phyloP scores from a whole-genome alignment of 2,329 filamentous ascomycete genomes.

The Alternaria infectoria region DNA sequence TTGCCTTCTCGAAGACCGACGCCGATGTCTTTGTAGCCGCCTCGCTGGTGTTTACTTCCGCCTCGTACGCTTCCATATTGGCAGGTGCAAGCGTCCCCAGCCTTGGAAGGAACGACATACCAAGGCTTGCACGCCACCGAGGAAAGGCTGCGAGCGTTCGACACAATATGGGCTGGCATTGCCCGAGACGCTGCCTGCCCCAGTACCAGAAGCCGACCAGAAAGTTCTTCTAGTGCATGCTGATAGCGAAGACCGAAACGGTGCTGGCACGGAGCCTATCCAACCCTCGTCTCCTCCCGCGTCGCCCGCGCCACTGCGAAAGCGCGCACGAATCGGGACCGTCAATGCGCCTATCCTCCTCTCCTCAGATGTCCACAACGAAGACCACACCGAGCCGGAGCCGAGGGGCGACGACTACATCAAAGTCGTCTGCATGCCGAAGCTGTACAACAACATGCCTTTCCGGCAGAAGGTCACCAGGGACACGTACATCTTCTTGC shows the following conservation, averaged over 20 bases:
- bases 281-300: background rate
- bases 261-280: background rate
- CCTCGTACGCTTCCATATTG: background rate
- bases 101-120: no score
- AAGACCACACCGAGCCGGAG: background rate
- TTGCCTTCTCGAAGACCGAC: background rate
- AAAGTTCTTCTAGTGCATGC: background rate
- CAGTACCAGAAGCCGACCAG: accelerated
- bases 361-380: background rate
- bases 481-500: background rate
- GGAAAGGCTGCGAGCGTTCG: background rate
- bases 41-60: background rate
- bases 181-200: background rate
- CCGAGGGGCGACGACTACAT: background rate
- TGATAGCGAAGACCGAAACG: background rate
- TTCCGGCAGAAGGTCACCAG: background rate
- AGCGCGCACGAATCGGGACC: background rate
- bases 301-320: background rate
- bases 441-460: background rate
- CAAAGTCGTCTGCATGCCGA: background rate
- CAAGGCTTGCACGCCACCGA: background rate
- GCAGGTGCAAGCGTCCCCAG: background rate
- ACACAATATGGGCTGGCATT: background rate
- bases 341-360: background rate
- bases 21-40: background rate